Base-by-base conservation (phyloP, 495 filamentous ascomycete species). In the Polyplosphaeria fusca region DNA sequence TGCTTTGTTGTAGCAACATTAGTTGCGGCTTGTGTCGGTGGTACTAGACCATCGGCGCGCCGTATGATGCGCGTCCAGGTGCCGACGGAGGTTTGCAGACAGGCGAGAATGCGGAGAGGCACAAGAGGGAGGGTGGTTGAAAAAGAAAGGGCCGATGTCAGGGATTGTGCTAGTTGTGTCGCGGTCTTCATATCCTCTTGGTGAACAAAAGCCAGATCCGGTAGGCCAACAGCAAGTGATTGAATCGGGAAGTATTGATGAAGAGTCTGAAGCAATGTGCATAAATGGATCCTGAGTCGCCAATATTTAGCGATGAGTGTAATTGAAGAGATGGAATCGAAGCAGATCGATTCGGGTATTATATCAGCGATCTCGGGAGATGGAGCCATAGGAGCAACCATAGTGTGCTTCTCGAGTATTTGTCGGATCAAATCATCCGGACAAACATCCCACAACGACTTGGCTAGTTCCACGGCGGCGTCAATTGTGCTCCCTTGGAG, bases 291-390 rank as follows among this genome's bases (percentile, higher is more conserved):
- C 11, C 37, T 41, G 7, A 27, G 18, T 28, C 30, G 25, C 52
- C 52, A 55, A 22, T 55, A 55, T n/a, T 39, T 2, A n/a, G 41
- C 47, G 4, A 47, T 14, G 3, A 47, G 22, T 3, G 47, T 13
- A 9, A 32, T 7, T 1, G 12, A 12, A 5, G 39, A n/a, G 4
- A 55, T n/a, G 5, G 43, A 38, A 19, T 35, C 14, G 43, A 47
- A 55, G 22, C 20, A 25, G 5, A 55, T 18, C 2, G 42, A 24
- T 3, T 27, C n/a, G 2, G 41, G 52, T 2, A 55, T 22, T 2
- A 55, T 24, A 40, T 55, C 52, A 12, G 18, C 41, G 20, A 55
- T 55, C 1, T 37, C 27, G 4, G 41, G 42, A 16, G 16, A 24
- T 2, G 52, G 42, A 5, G 52, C 42, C 14, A 9, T 47, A 12